Conservation (phyloP, 352 stramenopile species). For the Aphanomyces euteiches region DNA sequence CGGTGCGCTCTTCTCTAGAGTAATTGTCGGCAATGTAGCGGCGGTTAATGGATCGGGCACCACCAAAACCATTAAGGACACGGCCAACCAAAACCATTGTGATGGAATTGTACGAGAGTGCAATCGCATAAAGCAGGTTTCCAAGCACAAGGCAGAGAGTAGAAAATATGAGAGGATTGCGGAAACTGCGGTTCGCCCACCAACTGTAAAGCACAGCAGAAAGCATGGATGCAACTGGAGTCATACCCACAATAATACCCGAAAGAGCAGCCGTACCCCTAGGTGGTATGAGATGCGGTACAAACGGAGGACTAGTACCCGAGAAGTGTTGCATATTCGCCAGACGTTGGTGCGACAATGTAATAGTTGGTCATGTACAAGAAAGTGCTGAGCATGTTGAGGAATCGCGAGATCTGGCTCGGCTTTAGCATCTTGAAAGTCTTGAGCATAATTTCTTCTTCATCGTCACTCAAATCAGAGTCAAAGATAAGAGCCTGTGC, state of each 20-base stretch:
- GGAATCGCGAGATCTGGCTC: conserved; percentile 65
- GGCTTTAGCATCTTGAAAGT: conserved; percentile 48
- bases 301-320: conserved; percentile 36
- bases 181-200: conserved; percentile 91
- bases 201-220: conserved; percentile 93
- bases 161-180: conserved; percentile 76
- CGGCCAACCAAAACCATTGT: conserved; percentile 87
- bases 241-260: conserved; percentile 96
- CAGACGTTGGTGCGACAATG: conserved; percentile 93
- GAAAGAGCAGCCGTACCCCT: conserved; percentile 79
- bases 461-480: conserved; percentile 71
- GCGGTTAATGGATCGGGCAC: conserved; percentile 87
- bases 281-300: neutral
- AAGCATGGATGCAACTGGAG: conserved; percentile 91
- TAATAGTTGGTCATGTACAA: conserved; percentile 99
- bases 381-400: conserved; percentile 95
- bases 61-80: conserved; percentile 91
- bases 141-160: conserved; percentile 77
- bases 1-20: conserved; percentile 84
- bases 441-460: conserved; percentile 64
- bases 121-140: conserved; percentile 85
- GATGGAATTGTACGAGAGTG: conserved; percentile 73
- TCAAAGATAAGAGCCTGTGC: conserved; percentile 81
- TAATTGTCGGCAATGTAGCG: conserved; percentile 88
- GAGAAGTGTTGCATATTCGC: conserved; percentile 87